Conservation (phyloP, 1,139 yeast species). For the Kurtzmaniella quercitrusa region DNA sequence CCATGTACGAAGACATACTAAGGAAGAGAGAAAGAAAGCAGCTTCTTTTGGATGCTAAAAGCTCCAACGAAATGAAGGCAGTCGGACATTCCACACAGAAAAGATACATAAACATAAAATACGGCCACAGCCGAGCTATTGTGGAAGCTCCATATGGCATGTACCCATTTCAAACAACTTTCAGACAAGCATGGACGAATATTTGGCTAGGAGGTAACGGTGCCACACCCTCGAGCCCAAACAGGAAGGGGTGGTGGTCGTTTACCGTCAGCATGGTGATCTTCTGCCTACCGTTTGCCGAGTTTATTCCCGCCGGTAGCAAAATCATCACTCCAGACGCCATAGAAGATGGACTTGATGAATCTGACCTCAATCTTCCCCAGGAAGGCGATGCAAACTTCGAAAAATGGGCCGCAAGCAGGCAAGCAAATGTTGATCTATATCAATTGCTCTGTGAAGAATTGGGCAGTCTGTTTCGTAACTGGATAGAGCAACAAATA, state of each 20-base stretch:
- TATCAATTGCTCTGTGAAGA: background rate
- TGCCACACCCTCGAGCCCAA: background rate
- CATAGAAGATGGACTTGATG: constrained; percentile 7
- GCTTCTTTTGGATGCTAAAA: constrained; percentile 15
- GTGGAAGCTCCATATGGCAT: constrained; percentile 24
- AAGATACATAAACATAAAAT: constrained; percentile 28
- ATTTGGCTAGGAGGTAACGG: constrained; percentile 27
- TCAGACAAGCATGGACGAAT: constrained; percentile 30
- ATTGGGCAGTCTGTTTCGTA: constrained; percentile 17
- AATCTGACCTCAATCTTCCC: background rate
- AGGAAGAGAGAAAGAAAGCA: constrained; percentile 19
- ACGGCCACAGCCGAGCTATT: constrained; percentile 22
- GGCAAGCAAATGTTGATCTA: constrained; percentile 2
- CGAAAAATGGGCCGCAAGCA: constrained; percentile 9
- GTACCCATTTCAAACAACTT: constrained; percentile 27
- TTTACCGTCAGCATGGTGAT: constrained; percentile 16
- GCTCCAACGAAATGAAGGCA: background rate
- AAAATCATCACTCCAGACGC: constrained; percentile 1
- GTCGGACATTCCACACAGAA: background rate
- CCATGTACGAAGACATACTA: constrained; percentile 38
- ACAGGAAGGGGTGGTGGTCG: background rate
- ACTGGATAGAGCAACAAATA: constrained; percentile 18
- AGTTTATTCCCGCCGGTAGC: constrained; percentile 13
- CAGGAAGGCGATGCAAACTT: constrained; percentile 7
- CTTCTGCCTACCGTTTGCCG: constrained; percentile 28